Conservation (phyloP, 345 rosid species). For the Arabidopsis suecica region DNA sequence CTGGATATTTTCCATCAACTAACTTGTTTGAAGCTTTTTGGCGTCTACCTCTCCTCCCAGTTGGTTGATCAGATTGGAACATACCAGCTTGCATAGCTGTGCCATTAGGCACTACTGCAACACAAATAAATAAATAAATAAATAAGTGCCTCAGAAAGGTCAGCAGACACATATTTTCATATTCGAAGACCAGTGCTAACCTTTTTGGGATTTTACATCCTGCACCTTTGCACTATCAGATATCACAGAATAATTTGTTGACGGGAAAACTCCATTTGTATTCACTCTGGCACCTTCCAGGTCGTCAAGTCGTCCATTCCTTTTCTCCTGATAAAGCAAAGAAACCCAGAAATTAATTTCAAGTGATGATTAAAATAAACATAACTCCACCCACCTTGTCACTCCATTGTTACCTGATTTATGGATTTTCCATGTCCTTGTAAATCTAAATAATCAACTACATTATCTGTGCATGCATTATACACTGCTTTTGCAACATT, state of each 20-base stretch:
- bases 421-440: conserved; percentile 30
- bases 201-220: conserved; percentile 52
- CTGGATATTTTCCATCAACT: conserved; percentile 58
- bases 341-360: conserved; percentile 14
- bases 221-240: conserved; percentile 42
- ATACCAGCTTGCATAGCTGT: conserved; percentile 52
- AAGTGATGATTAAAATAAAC: neutral
- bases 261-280: conserved; percentile 40
- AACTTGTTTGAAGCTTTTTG: conserved; percentile 66
- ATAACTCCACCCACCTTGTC: conserved; percentile 19
- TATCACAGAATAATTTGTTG: conserved; percentile 36
- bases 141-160: conserved; percentile 27
- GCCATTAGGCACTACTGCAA: conserved; percentile 55
- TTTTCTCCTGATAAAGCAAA: conserved; percentile 53
- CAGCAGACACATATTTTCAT: neutral
- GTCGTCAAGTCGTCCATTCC: conserved; percentile 47
- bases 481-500: conserved; percentile 45
- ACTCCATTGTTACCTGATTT: conserved; percentile 33
- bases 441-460: conserved; percentile 43
- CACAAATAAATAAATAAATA: conserved; percentile 1
- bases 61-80: conserved; percentile 54
- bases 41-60: conserved; percentile 80
- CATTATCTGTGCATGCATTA: conserved; percentile 45
- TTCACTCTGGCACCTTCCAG: conserved; percentile 44
- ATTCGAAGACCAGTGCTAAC: conserved; percentile 46